Percentiles rank a stretch among this genome's conserved stretches.
Evolutionary conservation across 176 grass and related monocot genomes (phyloP).

Genomic region (Musa acuminata): DNA sequence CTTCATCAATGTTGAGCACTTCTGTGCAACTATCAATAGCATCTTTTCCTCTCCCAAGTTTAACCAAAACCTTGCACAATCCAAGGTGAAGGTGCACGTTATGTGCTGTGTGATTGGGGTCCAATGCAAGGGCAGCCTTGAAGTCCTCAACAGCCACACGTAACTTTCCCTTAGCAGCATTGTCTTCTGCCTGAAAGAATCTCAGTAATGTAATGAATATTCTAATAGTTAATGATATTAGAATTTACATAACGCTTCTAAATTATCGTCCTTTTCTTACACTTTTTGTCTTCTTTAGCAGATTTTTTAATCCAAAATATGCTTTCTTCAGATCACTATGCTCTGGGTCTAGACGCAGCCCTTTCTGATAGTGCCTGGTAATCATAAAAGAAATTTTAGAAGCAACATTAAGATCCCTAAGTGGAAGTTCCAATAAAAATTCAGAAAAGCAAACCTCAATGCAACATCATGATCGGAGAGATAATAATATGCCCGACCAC

Average conservation of each 20-base stretch:
- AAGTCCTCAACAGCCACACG: conserved; percentile 78
- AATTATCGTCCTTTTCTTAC: conserved; percentile 31
- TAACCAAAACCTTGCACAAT: conserved; percentile 89
- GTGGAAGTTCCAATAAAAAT: background rate
- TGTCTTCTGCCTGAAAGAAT: conserved; percentile 73
- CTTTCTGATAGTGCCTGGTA: conserved; percentile 89
- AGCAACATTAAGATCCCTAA: background rate
- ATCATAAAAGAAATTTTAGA: conserved; percentile 10
- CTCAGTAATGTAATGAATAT: conserved; percentile 11
- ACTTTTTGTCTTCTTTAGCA: conserved; percentile 89
- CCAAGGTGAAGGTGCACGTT: conserved; percentile 80
- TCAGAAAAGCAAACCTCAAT: conserved; percentile 37
- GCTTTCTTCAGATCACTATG: conserved; percentile 91
- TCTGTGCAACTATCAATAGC: conserved; percentile 70
- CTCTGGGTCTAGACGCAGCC: conserved; percentile 83
- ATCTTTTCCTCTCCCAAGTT: conserved; percentile 96
- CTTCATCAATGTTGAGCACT: conserved; percentile 71
- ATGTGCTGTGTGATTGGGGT: conserved; percentile 63
- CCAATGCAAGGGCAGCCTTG: conserved; percentile 83
- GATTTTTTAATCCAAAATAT: conserved; percentile 92
- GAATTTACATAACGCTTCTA: conserved; percentile 6
- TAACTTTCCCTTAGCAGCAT: conserved; percentile 79
- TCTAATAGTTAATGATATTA: background rate
- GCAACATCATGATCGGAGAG: conserved; percentile 98
- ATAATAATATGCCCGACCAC: conserved; percentile 92